Conservation (phyloP, 305 asterid species). For the Andrographis paniculata region DNA sequence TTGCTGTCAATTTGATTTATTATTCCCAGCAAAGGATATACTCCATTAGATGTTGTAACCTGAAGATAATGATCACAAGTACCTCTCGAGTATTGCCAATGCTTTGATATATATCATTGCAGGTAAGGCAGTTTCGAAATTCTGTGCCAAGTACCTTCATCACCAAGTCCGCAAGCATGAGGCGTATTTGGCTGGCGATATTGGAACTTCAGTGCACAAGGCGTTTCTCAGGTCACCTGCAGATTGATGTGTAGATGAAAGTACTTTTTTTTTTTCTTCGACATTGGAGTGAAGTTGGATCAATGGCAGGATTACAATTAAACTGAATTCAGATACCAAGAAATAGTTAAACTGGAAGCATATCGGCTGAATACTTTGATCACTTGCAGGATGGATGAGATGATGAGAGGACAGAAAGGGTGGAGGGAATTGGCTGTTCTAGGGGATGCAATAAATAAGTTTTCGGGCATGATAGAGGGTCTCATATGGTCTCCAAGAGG, state of each 20-base stretch:
- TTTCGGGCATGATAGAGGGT: slow-evolving; percentile 90
- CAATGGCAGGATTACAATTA: not conserved
- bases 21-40: too few relatives aligned
- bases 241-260: not conserved
- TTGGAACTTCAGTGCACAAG: slow-evolving; percentile 75
- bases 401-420: slow-evolving; percentile 97
- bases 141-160: slow-evolving; percentile 92
- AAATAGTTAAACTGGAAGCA: not conserved
- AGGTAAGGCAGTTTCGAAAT: slow-evolving; percentile 95
- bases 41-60: not conserved
- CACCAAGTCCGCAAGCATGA: slow-evolving; percentile 87
- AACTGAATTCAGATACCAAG: not conserved
- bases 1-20: not conserved
- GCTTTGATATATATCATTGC: slow-evolving; percentile 25
- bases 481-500: slow-evolving; percentile 86
- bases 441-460: slow-evolving; percentile 80
- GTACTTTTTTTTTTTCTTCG: not conserved
- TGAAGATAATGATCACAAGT: not conserved
- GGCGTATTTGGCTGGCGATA: slow-evolving; percentile 69
- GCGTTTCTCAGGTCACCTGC: slow-evolving; percentile 67
- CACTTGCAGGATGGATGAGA: slow-evolving; percentile 92
- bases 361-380: not conserved
- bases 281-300: not conserved
- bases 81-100: not conserved
- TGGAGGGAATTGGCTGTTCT: slow-evolving; percentile 94